Percentiles rank a stretch among this genome's conserved stretches.
Evolutionary conservation across 2,329 filamentous ascomycete genomes (phyloP).

Genomic region (Calonectria leucothoes): DNA sequence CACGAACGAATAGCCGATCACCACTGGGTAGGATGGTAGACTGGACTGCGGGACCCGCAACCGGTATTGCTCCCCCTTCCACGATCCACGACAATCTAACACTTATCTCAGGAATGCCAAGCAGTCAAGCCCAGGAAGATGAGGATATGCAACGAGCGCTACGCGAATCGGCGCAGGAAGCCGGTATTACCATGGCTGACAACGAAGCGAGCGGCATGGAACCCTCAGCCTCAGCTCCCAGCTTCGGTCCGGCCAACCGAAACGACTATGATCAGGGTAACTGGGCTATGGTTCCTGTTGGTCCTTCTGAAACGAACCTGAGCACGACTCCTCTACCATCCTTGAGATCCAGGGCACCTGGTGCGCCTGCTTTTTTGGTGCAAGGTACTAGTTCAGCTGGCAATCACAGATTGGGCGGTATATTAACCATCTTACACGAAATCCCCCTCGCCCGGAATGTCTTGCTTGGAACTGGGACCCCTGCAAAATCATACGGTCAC

Average conservation of each 20-base stretch:
- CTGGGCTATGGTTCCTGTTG: constrained; percentile 69
- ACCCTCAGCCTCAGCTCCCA: constrained; percentile 50
- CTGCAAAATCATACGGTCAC: constrained; percentile 63
- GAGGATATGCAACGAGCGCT: constrained; percentile 68
- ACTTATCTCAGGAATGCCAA: constrained; percentile 49
- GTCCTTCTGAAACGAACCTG: constrained; percentile 38
- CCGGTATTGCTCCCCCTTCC: constrained; percentile 50
- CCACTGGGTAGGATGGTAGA: constrained; percentile 65
- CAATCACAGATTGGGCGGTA: constrained; percentile 60
- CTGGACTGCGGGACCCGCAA: constrained; percentile 55
- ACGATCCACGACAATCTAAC: constrained; percentile 38
- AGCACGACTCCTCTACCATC: constrained; percentile 48
- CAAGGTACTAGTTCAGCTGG: constrained; percentile 46
- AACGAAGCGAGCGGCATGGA: constrained; percentile 65
- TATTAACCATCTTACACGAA: constrained; percentile 69
- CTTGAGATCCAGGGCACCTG: constrained; percentile 53
- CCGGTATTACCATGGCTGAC: constrained; percentile 54
- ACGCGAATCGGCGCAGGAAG: constrained; percentile 65
- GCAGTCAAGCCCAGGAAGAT: constrained; percentile 59
- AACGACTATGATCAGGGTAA: constrained; percentile 64
- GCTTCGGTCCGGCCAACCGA: constrained; percentile 71
- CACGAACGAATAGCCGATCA: constrained; percentile 67
- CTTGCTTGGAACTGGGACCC: constrained; percentile 57
- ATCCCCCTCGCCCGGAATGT: constrained; percentile 70
- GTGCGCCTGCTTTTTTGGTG: constrained; percentile 64